These are phyloP conservation scores for Santalum album DNA, from an alignment of 164 flowering plant genomes.

Conservation along the genomic window DNA sequence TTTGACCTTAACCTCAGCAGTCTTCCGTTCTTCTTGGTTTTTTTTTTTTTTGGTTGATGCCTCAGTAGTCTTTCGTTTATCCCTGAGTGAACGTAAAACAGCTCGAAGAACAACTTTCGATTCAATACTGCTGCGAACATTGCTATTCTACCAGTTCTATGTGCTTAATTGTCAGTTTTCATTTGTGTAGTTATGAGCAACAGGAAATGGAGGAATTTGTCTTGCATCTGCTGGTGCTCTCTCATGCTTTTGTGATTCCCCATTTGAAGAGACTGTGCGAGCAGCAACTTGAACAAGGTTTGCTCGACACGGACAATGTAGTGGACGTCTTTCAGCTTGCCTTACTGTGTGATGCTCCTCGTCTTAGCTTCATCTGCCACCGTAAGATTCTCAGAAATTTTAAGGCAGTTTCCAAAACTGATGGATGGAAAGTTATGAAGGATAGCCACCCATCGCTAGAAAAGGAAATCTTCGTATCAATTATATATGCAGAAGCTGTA, in stretches of 20 bases:
- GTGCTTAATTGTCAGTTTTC: background rate
- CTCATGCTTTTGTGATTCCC: conserved; percentile 67
- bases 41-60: too few relatives aligned
- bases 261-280: conserved; percentile 56
- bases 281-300: conserved; percentile 33
- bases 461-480: conserved; percentile 39
- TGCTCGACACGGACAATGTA: conserved; percentile 54
- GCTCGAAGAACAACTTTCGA: too few relatives aligned
- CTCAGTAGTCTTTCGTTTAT: too few relatives aligned
- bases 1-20: too few relatives aligned
- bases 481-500: conserved; percentile 43
- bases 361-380: conserved; percentile 60
- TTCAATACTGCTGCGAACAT: too few relatives aligned
- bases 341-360: conserved; percentile 66
- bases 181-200: conserved; percentile 43
- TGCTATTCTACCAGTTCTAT: background rate
- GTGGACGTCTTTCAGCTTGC: conserved; percentile 72
- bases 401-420: conserved; percentile 41
- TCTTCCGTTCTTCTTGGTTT: too few relatives aligned
- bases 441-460: conserved; percentile 69
- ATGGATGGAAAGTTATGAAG: conserved; percentile 78
- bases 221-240: conserved; percentile 62
- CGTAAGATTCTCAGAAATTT: conserved; percentile 48
- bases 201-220: conserved; percentile 55
- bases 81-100: too few relatives aligned